Evolutionary conservation across 306 rosid genomes (phyloP), one percentile per base, ranked within the genome.

Genomic region (Cucumis cinereus): DNA sequence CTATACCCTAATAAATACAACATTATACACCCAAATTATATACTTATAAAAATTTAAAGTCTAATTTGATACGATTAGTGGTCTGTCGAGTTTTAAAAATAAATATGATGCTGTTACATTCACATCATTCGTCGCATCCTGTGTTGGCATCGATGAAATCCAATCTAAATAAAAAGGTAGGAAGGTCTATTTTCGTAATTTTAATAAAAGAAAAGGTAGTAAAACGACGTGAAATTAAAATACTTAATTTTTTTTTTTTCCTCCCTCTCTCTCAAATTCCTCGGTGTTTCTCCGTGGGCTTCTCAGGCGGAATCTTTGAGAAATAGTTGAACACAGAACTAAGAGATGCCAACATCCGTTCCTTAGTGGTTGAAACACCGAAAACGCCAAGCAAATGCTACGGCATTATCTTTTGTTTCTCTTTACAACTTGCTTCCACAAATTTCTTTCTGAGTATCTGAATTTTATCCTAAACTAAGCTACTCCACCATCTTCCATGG

Each of bases 401-500:
- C 69, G 20, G 38, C 53, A 30, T 81, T 67, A 52, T n/a, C 17
- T 45, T 38, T 40, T 61, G 28, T 73, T 78, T 7, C 33, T 35
- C 68, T 68, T 40, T 55, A 14, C 57, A 20, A 61, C n/a, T 52
- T 15, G 19, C 68, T 53, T 26, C 22, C 23, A 3, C 47, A 23
- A 20, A 41, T n/a, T 43, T 23, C n/a, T 38, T 38, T 36, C 74
- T 69, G 55, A 40, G 4, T 43, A 6, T 68, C 54, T 14, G 7
- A 69, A 23, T 72, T 72, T 16, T 30, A 49, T 72, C 60, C 43
- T 3, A 13, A 71, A 45, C 1, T 75, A 26, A 71, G 40, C 30
- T 20, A 53, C 54, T 14, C 75, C 79, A 26, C 36, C 79, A 24
- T 50, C 71, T 73, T 30, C 80, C 58, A 90, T 90, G 96, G 88